Percentiles rank a stretch among this genome's conserved stretches.
phyloP scores from a whole-genome alignment of 352 stramenopile species.

The Poterioochromonas sp. region DNA sequence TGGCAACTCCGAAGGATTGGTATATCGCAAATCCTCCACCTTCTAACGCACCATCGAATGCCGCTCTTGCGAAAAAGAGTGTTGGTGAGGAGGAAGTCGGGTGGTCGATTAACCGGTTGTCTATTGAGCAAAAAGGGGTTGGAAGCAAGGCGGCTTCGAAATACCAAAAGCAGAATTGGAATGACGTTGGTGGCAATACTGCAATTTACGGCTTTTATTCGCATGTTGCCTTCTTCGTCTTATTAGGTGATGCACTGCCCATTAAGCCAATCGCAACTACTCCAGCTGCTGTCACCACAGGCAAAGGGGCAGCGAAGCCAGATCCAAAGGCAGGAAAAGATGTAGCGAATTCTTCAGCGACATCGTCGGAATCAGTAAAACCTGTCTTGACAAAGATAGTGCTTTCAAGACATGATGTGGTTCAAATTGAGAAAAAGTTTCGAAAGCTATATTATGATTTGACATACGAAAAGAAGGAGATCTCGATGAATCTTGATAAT shows the following conservation, averaged over 20 bases:
- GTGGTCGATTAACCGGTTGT: no score
- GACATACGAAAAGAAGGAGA: no score
- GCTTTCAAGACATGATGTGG: background rate
- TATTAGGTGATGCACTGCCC: background rate
- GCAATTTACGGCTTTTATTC: slow-evolving; percentile 3
- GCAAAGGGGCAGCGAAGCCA: background rate
- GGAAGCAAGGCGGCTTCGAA: background rate
- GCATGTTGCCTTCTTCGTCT: background rate
- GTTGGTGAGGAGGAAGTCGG: background rate
- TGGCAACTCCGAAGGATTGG: no score
- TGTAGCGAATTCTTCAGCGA: background rate
- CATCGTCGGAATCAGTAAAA: background rate
- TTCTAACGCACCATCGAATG: background rate
- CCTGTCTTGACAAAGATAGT: background rate
- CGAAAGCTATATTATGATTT: background rate
- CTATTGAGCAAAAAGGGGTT: no score
- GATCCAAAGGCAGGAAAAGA: background rate
- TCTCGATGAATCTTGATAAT: no score
- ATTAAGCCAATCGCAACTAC: background rate
- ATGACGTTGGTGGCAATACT: background rate
- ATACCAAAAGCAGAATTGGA: background rate
- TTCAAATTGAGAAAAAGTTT: background rate
- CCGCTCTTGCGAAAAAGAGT: background rate
- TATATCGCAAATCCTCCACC: no score
- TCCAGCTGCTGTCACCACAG: no score